Percentiles rank a stretch among this genome's conserved stretches.
Evolutionary conservation across 108 stramenopile species (phyloP).

Genomic region (Aurantiochytrium sp.): DNA sequence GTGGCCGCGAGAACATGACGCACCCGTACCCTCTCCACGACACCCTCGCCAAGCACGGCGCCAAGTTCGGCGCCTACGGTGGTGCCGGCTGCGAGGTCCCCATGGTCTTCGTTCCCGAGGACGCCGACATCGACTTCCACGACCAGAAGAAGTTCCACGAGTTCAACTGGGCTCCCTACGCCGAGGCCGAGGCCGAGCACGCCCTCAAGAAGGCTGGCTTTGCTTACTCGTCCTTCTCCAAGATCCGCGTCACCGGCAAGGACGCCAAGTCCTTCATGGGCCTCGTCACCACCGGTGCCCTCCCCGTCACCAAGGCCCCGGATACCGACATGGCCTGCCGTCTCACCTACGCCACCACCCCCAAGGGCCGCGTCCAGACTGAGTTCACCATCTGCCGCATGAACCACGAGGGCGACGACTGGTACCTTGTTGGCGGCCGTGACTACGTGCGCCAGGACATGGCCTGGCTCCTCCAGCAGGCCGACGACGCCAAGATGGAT

Average conservation of each 20-base stretch:
- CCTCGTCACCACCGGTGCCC: not conserved
- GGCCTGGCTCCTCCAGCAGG: not conserved
- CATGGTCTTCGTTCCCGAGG: not conserved
- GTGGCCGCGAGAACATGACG: not conserved
- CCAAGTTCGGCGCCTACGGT: not conserved
- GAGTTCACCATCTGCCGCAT: constrained; percentile 14
- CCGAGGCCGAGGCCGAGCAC: not conserved
- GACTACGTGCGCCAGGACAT: not conserved
- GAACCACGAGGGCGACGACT: constrained; percentile 13
- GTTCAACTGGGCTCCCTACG: not conserved
- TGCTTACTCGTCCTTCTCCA: constrained; percentile 15
- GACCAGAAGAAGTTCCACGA: not conserved
- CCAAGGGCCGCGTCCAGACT: constrained; percentile 13
- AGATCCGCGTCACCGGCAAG: not conserved
- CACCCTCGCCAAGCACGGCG: not conserved
- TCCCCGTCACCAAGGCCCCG: not conserved
- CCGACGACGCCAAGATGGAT: not conserved
- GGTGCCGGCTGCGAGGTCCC: constrained; percentile 18
- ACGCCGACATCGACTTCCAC: not conserved
- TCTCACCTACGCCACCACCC: not conserved
- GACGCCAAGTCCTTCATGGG: constrained; percentile 12
- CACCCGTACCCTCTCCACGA: not conserved
- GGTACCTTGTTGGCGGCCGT: not conserved
- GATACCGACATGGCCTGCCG: not conserved
- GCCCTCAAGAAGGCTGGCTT: constrained; percentile 2